phyloP scores from a whole-genome alignment of 192 early-diverging fungal species.

The Backusella mclennaniae region DNA sequence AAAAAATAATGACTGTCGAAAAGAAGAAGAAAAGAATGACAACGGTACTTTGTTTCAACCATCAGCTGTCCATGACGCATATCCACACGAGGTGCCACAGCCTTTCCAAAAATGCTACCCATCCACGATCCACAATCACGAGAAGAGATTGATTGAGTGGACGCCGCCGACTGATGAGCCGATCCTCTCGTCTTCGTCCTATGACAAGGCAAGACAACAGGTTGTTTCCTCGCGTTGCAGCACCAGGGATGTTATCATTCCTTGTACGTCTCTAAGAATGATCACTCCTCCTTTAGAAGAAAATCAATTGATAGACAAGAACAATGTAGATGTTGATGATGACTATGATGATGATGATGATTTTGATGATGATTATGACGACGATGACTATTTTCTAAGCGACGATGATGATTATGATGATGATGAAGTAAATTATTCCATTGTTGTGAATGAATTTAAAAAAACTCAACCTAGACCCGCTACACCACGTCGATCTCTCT shows the following conservation, averaged over 20 bases:
- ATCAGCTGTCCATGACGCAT: constrained; percentile 15
- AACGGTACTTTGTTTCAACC: constrained; percentile 7
- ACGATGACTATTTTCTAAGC: neutral
- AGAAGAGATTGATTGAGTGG: constrained; percentile 1
- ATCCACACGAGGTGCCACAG: constrained; percentile 16
- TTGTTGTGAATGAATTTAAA: constrained; percentile 6
- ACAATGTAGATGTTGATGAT: neutral
- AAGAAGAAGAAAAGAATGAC: neutral
- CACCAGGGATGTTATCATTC: neutral
- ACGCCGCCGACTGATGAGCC: constrained; percentile 2
- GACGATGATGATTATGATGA: constrained; percentile 5
- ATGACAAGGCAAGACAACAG: neutral
- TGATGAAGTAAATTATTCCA: neutral
- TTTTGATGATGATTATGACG: constrained; percentile 6
- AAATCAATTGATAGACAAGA: neutral
- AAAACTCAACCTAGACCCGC: constrained; percentile 2
- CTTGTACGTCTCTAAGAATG: neutral
- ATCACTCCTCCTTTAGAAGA: constrained; percentile 3
- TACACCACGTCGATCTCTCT: constrained; percentile 7
- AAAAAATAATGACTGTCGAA: neutral
- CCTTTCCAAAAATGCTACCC: neutral
- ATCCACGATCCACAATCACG: constrained; percentile 10
- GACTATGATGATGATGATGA: neutral
- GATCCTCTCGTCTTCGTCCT: neutral
- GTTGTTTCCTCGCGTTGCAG: neutral